A percentile compares a stretch with the other conserved stretches of the same genome.
Conservation (phyloP, 805 yeast genomes). For the Candida morakotiae region DNA sequence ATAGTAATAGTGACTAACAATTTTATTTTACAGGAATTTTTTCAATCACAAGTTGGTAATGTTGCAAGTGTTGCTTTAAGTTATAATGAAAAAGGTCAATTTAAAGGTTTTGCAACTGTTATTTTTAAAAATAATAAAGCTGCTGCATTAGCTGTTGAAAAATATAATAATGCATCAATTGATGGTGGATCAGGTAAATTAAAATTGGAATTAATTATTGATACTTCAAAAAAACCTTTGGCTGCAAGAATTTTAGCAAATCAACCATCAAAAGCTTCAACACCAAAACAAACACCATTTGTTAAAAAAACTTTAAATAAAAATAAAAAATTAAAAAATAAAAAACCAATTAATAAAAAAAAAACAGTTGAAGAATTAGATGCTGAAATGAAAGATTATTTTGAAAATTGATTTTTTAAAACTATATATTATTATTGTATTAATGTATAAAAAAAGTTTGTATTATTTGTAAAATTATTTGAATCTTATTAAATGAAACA, state of each 20-base stretch:
- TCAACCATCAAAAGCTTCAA: conserved; percentile 15
- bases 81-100: conserved; percentile 84
- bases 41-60: conserved; percentile 83
- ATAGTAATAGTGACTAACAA: no score
- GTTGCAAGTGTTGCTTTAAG: conserved; percentile 66
- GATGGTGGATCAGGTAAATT: conserved; percentile 80
- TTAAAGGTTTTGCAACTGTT: conserved; percentile 89
- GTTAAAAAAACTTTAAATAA: conserved; percentile 10
- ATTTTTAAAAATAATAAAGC: conserved; percentile 63
- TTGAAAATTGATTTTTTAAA: conserved; percentile 20
- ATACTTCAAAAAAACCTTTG: conserved; percentile 74
- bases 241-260: conserved; percentile 59
- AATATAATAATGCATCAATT: conserved; percentile 89
- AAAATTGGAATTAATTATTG: conserved; percentile 78
- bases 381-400: conserved; percentile 97
- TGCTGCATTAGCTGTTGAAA: conserved; percentile 76
- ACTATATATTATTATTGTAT: no score
- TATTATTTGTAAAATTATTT: no score
- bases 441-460: no score
- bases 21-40: conserved; percentile 62
- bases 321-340: conserved; percentile 23
- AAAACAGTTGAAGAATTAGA: conserved; percentile 92
- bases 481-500: no score
- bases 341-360: conserved; percentile 39
- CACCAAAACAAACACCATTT: conserved; percentile 8